A percentile compares a stretch with the other conserved stretches of the same genome.
Conservation (phyloP, 148 eudicot species). For the Dysphania ambrosioides region DNA sequence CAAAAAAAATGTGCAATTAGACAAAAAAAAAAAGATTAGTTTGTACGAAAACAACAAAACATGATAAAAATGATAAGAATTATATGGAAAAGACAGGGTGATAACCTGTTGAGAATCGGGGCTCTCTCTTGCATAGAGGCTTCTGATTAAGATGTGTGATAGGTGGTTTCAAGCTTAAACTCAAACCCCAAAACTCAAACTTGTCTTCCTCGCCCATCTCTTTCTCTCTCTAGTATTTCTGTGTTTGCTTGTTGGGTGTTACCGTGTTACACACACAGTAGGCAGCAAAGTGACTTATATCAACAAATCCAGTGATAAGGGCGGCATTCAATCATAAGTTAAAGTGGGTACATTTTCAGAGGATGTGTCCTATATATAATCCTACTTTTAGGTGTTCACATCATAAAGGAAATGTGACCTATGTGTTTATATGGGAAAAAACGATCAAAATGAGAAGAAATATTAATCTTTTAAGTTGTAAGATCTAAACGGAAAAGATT, state of each 20-base stretch:
- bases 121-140: constrained; percentile 17
- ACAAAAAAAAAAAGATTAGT: too few relatives aligned
- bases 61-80: not conserved
- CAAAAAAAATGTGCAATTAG: too few relatives aligned
- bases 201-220: constrained; percentile 29
- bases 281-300: not conserved
- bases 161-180: constrained; percentile 56
- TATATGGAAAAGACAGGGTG: not conserved
- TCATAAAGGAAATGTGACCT: constrained; percentile 17
- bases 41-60: not conserved
- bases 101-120: constrained; percentile 12
- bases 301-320: not conserved
- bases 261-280: not conserved
- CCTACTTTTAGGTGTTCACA: constrained; percentile 2
- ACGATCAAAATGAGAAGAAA: too few relatives aligned
- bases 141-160: constrained; percentile 23
- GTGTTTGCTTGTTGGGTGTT: constrained; percentile 1
- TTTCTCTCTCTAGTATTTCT: constrained; percentile 20
- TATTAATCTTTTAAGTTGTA: too few relatives aligned
- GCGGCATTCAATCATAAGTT: constrained; percentile 30
- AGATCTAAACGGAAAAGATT: too few relatives aligned
- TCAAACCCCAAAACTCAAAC: constrained; percentile 49
- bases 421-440: constrained; percentile 3
- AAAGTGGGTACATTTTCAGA: constrained; percentile 11
- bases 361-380: not conserved